A percentile compares a stretch with the other conserved stretches of the same genome.
These are phyloP conservation scores for Yamadazyma songkhlaensis DNA, from an alignment of 1,139 yeast genomes.

Conservation along the genomic window DNA sequence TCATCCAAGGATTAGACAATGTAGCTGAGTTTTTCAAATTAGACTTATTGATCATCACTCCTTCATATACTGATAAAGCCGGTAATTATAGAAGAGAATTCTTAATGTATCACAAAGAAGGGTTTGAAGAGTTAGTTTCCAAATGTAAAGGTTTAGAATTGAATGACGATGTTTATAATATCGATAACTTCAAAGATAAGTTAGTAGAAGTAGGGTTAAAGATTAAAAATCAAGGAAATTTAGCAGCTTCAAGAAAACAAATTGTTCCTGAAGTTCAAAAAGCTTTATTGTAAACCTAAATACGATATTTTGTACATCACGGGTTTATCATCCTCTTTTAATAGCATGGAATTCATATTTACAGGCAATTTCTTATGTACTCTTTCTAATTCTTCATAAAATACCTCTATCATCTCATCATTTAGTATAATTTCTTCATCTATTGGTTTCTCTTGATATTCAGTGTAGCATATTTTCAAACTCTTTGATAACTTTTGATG, in stretches of 20 bases:
- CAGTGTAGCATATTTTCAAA: slow-evolving; percentile 42
- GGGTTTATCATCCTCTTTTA: slow-evolving; percentile 15
- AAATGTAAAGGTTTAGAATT: slow-evolving; percentile 10
- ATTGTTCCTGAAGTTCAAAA: slow-evolving; percentile 66
- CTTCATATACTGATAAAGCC: slow-evolving; percentile 49
- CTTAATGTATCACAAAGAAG: slow-evolving; percentile 9
- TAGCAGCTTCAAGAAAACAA: slow-evolving; percentile 74
- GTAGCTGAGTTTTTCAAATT: slow-evolving; percentile 39
- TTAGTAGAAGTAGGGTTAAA: slow-evolving; percentile 27
- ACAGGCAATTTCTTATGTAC: slow-evolving; percentile 31
- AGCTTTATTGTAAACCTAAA: slow-evolving; percentile 14
- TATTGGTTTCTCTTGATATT: slow-evolving; percentile 7
- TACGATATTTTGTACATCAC: slow-evolving; percentile 16
- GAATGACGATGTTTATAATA: slow-evolving; percentile 20
- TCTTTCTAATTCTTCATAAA: slow-evolving; percentile 22
- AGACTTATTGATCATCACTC: slow-evolving; percentile 59
- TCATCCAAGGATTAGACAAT: slow-evolving; percentile 34
- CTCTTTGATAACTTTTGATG: slow-evolving; percentile 21
- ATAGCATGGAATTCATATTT: slow-evolving; percentile 18
- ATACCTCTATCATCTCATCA: slow-evolving; percentile 19
- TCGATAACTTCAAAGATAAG: slow-evolving; percentile 11
- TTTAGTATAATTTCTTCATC: slow-evolving; percentile 16
- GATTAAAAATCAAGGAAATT: slow-evolving; percentile 51
- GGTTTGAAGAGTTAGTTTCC: background rate
- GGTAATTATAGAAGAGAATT: slow-evolving; percentile 56